Evolutionary conservation across 768 basidiomycete species (phyloP), one percentile per base, ranked within the genome.

Genomic region (Suillus bovinus): DNA sequence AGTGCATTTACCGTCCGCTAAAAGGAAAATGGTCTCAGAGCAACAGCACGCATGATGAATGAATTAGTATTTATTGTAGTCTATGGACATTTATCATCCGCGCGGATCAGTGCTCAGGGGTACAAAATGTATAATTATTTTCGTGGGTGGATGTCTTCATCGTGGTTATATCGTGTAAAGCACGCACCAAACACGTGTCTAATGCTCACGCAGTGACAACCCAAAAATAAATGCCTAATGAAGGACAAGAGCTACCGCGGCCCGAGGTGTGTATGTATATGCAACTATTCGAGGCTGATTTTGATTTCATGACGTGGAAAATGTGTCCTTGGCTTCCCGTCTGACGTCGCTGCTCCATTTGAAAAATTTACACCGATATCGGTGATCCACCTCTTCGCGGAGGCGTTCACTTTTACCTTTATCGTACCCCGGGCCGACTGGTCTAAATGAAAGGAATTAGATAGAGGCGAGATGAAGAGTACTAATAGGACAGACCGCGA

Each of bases 401-500:
- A 80, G 78, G 27, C 92, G 83, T 69, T 89, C 88, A 24, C 77
- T 74, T 63, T 81, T 83, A 17, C 93, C 94, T 74, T 85, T 86
- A 71, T 95, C 93, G 66, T 93, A 95, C 17, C 94, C 94, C 5
- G 94, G 91, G 4, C 94, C 94, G 27, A 96, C 91, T 0, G 94
- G 92, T 57, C 93, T 94, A 41, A 39, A 50, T 39, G n/a, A 31
- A 44, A 46, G 50, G 53, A 34, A 57, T 54, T 24, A 56, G 52
- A 55, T 52, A 9, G 27, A 60, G 11, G 34, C 59, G 44, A 60
- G 31, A 70, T 61, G 38, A 61, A 57, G 58, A 22, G 9, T 14
- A 10, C 2, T 33, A 22, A 42, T 38, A 14, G 36, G 5, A 73
- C 84, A 60, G 65, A 93, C 93, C 93, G 81, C 20, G 93, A 85